phyloP scores from a whole-genome alignment of 805 yeast species.

The Pichia cabralensis region DNA sequence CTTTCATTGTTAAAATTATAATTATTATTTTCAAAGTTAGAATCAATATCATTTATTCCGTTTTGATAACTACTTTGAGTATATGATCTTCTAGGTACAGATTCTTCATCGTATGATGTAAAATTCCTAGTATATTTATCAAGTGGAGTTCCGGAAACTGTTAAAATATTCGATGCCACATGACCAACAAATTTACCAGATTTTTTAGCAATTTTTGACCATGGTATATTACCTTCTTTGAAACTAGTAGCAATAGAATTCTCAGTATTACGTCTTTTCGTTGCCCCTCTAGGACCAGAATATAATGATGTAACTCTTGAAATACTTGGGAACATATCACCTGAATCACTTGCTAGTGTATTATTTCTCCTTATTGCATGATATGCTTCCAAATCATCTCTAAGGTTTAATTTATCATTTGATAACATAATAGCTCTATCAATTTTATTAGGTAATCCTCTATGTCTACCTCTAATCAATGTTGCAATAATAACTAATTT shows the following conservation, averaged over 20 bases:
- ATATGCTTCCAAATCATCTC: slow-evolving; percentile 52
- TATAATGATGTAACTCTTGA: slow-evolving; percentile 3
- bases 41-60: no score
- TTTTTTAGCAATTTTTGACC: slow-evolving; percentile 1
- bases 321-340: slow-evolving; percentile 3
- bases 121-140: slow-evolving; percentile 5
- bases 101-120: slow-evolving; percentile 2
- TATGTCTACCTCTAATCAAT: slow-evolving; percentile 92
- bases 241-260: no score
- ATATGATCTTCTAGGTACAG: background rate
- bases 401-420: slow-evolving; percentile 48
- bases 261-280: no score
- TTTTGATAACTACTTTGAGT: no score
- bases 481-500: slow-evolving; percentile 79
- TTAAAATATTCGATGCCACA: slow-evolving; percentile 6
- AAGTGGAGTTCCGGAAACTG: slow-evolving; percentile 6
- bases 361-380: slow-evolving; percentile 27
- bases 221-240: slow-evolving; percentile 7
- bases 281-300: no score
- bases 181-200: slow-evolving; percentile 2
- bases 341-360: slow-evolving; percentile 9
- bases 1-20: no score
- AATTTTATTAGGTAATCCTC: slow-evolving; percentile 88
- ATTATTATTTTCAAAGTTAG: background rate
- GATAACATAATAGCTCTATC: slow-evolving; percentile 92